phyloP scores from a whole-genome alignment of 345 rosid species.

The Limnanthes douglasii region DNA sequence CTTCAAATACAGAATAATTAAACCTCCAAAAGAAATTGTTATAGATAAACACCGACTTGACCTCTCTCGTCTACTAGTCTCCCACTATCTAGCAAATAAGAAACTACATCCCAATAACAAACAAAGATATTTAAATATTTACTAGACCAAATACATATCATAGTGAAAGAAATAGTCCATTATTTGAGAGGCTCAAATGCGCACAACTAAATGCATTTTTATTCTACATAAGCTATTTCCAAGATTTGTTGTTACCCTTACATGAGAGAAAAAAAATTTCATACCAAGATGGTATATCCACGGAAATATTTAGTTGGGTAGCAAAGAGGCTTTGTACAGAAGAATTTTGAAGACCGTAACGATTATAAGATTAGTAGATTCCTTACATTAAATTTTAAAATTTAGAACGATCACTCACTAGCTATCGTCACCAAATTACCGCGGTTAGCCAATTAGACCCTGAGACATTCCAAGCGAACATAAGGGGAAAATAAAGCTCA shows the following conservation, averaged over 20 bases:
- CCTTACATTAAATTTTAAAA: slow-evolving; percentile 77
- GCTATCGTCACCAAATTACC: slow-evolving; percentile 93
- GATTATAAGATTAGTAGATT: neutral
- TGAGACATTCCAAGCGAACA: slow-evolving; percentile 18
- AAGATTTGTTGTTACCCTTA: too few relatives aligned
- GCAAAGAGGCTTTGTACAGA: too few relatives aligned
- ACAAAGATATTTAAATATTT: slow-evolving; percentile 9
- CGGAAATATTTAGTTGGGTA: too few relatives aligned
- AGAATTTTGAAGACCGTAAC: too few relatives aligned
- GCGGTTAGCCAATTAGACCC: slow-evolving; percentile 95
- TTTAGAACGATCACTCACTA: slow-evolving; percentile 89
- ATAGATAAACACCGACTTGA: slow-evolving; percentile 89
- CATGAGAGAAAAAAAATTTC: too few relatives aligned
- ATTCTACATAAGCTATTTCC: too few relatives aligned
- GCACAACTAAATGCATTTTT: too few relatives aligned
- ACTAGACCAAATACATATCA: too few relatives aligned
- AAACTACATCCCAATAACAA: slow-evolving; percentile 65
- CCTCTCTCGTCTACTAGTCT: slow-evolving; percentile 87
- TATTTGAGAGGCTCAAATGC: too few relatives aligned
- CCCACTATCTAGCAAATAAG: slow-evolving; percentile 69
- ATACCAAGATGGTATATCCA: too few relatives aligned
- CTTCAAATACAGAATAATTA: slow-evolving; percentile 95
- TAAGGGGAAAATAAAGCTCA: too few relatives aligned
- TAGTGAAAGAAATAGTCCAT: too few relatives aligned
- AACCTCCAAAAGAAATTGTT: slow-evolving; percentile 95